Conservation (phyloP, 2,329 filamentous ascomycete genomes). For the Sporothrix brunneoviolacea region DNA sequence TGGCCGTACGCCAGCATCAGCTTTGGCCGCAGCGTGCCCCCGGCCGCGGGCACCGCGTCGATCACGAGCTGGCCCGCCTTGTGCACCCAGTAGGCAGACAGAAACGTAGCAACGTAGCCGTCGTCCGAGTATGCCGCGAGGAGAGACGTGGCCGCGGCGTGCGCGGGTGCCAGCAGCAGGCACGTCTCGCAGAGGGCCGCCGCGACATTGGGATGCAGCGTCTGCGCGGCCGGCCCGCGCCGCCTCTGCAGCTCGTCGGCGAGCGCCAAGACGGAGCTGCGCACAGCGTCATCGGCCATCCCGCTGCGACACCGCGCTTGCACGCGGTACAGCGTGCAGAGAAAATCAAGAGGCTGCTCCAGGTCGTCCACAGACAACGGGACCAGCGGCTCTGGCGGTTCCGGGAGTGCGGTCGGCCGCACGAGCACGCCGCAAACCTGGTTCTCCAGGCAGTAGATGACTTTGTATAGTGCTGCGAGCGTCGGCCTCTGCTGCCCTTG, state of each 20-base stretch:
- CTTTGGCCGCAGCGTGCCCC: background rate
- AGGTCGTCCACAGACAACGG: background rate
- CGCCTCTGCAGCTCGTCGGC: background rate
- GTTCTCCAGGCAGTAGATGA: slow-evolving; percentile 11
- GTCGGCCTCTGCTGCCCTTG: background rate
- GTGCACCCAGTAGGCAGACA: slow-evolving; percentile 8
- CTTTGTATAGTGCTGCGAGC: background rate
- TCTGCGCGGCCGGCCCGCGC: background rate
- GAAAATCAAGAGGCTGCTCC: background rate
- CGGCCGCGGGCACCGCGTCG: background rate
- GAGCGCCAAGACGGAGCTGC: background rate
- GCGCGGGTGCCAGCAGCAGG: background rate
- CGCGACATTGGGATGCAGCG: background rate
- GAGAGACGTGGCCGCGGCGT: background rate
- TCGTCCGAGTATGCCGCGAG: background rate
- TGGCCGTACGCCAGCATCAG: slow-evolving; percentile 1
- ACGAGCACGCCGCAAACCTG: slow-evolving; percentile 7
- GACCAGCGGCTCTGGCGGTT: background rate
- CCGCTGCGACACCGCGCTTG: background rate
- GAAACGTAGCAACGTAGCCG: background rate
- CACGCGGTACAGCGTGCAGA: slow-evolving; percentile 4
- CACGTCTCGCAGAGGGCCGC: background rate
- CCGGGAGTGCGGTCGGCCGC: slow-evolving; percentile 4
- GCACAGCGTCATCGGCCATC: background rate
- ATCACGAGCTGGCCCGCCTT: background rate